These are phyloP conservation scores for Silene latifolia DNA, from an alignment of 148 eudicot species.

Conservation along the genomic window DNA sequence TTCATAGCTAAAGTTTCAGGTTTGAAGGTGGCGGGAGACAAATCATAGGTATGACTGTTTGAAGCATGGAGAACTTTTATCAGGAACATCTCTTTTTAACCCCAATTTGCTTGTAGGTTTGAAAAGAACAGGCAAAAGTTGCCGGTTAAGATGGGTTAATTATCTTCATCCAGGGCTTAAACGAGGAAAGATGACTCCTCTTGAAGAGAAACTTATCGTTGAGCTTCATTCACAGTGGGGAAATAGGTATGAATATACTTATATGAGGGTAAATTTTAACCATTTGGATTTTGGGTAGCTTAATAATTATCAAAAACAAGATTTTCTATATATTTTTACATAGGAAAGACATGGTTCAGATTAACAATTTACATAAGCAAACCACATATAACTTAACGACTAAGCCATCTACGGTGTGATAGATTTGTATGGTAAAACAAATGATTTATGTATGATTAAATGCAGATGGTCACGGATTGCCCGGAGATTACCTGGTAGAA, in stretches of 20 bases:
- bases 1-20: slow-evolving; percentile 99
- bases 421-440: not conserved
- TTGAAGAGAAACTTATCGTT: slow-evolving; percentile 76
- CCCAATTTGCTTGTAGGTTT: slow-evolving; percentile 56
- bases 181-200: slow-evolving; percentile 83
- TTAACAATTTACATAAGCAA: not conserved
- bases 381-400: not conserved
- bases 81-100: slow-evolving; percentile 33
- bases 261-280: not conserved
- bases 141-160: slow-evolving; percentile 95
- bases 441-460: not conserved
- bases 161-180: slow-evolving; percentile 89
- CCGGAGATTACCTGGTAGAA: slow-evolving; percentile 73
- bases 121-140: slow-evolving; percentile 95
- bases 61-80: slow-evolving; percentile 37
- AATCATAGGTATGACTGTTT: slow-evolving; percentile 61
- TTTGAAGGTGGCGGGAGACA: slow-evolving; percentile 99
- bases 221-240: slow-evolving; percentile 90
- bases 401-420: not conserved
- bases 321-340: no score
- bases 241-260: slow-evolving; percentile 54
- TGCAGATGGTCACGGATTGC: slow-evolving; percentile 83
- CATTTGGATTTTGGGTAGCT: not conserved
- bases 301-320: not conserved
- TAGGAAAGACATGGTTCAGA: not conserved